phyloP scores from a whole-genome alignment of 352 stramenopile genomes.

The Phytopythium delawarense region DNA sequence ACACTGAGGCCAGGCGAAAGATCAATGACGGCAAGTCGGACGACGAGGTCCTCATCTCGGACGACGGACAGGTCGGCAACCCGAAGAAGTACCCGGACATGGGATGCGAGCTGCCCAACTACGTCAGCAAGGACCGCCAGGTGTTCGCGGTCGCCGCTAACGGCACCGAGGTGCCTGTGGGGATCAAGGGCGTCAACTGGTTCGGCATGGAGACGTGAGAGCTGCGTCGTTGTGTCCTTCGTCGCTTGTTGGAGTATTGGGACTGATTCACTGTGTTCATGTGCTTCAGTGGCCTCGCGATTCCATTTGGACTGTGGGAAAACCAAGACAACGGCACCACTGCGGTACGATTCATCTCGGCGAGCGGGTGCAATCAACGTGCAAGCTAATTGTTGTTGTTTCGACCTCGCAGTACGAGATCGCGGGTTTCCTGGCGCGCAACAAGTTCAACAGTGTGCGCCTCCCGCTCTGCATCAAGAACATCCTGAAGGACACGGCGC shows the following conservation, averaged over 20 bases:
- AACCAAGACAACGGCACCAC: slow-evolving; percentile 66
- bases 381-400: background rate
- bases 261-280: background rate
- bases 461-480: slow-evolving; percentile 52
- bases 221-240: background rate
- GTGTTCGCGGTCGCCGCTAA: slow-evolving; percentile 44
- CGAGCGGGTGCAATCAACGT: background rate
- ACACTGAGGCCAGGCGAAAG: slow-evolving; percentile 18
- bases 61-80: slow-evolving; percentile 54
- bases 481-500: slow-evolving; percentile 37
- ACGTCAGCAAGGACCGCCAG: slow-evolving; percentile 55
- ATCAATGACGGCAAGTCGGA: slow-evolving; percentile 40
- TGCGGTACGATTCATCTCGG: slow-evolving; percentile 14
- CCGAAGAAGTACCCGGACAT: slow-evolving; percentile 50
- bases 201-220: slow-evolving; percentile 70
- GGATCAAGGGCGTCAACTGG: slow-evolving; percentile 70
- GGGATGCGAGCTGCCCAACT: slow-evolving; percentile 52
- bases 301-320: slow-evolving; percentile 73
- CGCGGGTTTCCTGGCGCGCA: slow-evolving; percentile 49
- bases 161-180: slow-evolving; percentile 45
- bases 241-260: background rate
- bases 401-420: slow-evolving; percentile 41
- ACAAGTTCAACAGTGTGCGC: slow-evolving; percentile 75
- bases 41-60: slow-evolving; percentile 28
- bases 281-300: slow-evolving; percentile 17